Percentiles rank a stretch among this genome's conserved stretches.
These are phyloP conservation scores for Trichophyton benhamiae DNA, from an alignment of 2,329 filamentous ascomycete species.

Conservation along the genomic window DNA sequence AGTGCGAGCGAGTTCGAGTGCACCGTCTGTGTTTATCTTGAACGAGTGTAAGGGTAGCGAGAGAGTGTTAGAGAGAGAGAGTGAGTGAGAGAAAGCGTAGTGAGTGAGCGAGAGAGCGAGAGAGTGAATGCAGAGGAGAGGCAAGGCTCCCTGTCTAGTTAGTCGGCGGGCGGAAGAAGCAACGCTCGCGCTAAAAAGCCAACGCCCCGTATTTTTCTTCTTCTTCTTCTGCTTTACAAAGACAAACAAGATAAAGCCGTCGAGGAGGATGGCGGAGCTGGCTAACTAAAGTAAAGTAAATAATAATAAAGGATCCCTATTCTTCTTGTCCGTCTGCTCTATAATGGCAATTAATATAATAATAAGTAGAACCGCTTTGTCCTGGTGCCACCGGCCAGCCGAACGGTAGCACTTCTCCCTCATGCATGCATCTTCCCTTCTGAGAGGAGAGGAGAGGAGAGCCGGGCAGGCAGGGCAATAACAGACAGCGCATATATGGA, in stretches of 20 bases:
- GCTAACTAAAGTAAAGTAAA: too few relatives aligned
- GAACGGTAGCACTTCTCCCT: too few relatives aligned
- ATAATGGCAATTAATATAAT: too few relatives aligned
- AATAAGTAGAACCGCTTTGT: too few relatives aligned
- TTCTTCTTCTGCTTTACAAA: not conserved
- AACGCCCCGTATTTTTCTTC: not conserved
- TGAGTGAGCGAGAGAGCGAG: not conserved
- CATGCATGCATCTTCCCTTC: not conserved
- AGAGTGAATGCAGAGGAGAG: conserved; percentile 7
- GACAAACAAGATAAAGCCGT: too few relatives aligned
- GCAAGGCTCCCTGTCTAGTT: conserved; percentile 8
- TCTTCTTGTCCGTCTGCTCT: too few relatives aligned
- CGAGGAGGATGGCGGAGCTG: too few relatives aligned
- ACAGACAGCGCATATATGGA: too few relatives aligned
- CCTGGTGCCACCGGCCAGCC: too few relatives aligned
- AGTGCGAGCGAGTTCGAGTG: conserved; percentile 1
- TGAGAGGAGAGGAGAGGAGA: too few relatives aligned
- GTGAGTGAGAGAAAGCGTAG: not conserved
- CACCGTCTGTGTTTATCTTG: not conserved
- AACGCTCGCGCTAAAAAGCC: not conserved
- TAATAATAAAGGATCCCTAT: too few relatives aligned
- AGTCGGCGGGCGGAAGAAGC: not conserved
- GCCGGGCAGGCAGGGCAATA: too few relatives aligned
- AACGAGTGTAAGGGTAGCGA: conserved; percentile 7
- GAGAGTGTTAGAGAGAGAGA: conserved; percentile 6